These are phyloP conservation scores for Angomonas ambiguus DNA, from an alignment of 208 protist genomes.

Conservation along the genomic window DNA sequence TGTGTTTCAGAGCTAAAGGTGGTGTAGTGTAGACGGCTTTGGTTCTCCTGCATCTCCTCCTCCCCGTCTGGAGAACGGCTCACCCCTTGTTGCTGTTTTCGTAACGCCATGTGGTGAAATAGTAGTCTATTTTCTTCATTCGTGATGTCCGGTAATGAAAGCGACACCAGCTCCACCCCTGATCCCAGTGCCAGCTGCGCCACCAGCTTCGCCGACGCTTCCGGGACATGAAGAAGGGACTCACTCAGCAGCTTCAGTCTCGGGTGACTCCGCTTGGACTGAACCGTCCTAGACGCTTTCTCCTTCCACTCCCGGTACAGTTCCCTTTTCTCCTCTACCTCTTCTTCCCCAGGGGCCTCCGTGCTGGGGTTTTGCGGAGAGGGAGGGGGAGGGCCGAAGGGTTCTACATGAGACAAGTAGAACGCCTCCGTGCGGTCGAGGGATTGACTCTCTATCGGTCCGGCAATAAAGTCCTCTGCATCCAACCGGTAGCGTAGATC, in stretches of 20 bases:
- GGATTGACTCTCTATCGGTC: neutral
- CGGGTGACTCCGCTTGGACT: slow-evolving; percentile 1
- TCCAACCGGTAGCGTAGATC: neutral
- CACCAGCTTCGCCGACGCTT: slow-evolving; percentile 12
- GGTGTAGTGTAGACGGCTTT: neutral
- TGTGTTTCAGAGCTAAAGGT: neutral
- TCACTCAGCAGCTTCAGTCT: neutral
- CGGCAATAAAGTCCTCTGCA: neutral
- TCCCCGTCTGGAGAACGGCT: neutral
- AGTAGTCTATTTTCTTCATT: slow-evolving; percentile 17
- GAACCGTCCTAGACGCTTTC: neutral
- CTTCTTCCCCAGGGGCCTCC: neutral
- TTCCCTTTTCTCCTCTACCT: neutral
- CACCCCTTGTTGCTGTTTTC: neutral
- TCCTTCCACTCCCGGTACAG: neutral
- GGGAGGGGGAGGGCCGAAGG: too few species aligned
- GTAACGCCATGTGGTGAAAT: neutral
- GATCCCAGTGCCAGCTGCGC: slow-evolving; percentile 36
- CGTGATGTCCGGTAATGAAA: slow-evolving; percentile 49
- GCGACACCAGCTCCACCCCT: slow-evolving; percentile 49
- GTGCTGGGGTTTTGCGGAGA: too few species aligned
- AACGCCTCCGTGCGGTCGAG: neutral
- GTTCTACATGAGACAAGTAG: neutral
- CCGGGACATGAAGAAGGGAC: neutral
- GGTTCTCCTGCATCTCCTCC: neutral